Base-by-base conservation (phyloP, 768 basidiomycete genomes). In the Rhizopogon vulgaris region DNA sequence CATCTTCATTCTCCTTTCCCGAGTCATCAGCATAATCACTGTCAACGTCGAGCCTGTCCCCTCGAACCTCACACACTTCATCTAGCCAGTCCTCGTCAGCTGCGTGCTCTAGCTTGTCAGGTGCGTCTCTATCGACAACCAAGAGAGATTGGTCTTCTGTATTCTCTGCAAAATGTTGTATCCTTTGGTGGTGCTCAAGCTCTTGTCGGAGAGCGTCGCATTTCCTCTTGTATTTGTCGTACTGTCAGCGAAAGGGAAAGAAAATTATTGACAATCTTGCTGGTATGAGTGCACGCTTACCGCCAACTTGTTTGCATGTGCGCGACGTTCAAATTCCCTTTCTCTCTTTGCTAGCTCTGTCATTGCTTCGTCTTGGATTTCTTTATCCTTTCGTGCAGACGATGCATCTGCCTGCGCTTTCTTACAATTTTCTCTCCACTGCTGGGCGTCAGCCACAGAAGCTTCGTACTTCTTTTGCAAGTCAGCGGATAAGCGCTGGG, bases 81-180 rank as follows among this genome's bases (percentile, higher is more conserved):
- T 67, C 65, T 27, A 69, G 24, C 65, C 67, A 69, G 15, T 47
- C 49, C 36, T 63, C 39, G 25, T 63, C 58, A 6, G 42, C 48
- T 30, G 18, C 42, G 41, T 49, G 53, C 22, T 52, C 48, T 7
- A 67, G 46, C 10, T 36, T 32, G 34, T 67, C 65, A 6, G 67
- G 58, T 10, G 58, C 57, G 39, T 67, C 63, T 15, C 53, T 28
- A 32, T 69, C 65, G 36, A 66, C 57, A n/a, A 67, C 58, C 55
- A 69, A 49, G 25, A 67, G 42, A 0, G 67, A 67, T 1, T 68
- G 62, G 0, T 66, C 65, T 38, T 68, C 67, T 2, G 39, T 28
- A 24, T 54, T 56, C 38, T 32, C 51, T 22, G 53, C 14, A 8
- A 24, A 10, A 14, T 34, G 32, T 24, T 24, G 32, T 1, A 24